Evolutionary conservation across 257 asterid species (phyloP).

Genomic region (Sherardia arvensis): DNA sequence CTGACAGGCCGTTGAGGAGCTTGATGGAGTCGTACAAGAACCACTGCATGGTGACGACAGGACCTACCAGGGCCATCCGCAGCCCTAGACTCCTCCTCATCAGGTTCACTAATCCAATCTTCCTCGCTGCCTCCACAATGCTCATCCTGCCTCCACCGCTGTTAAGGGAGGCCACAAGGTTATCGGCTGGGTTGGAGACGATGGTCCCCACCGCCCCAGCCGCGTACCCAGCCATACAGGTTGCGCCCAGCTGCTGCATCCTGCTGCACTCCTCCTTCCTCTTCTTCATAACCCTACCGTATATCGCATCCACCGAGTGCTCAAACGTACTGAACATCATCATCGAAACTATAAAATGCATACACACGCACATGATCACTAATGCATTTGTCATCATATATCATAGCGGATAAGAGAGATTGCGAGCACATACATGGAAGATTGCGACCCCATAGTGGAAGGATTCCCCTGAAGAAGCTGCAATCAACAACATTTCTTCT

Average conservation of each 20-base stretch:
- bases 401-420: too few relatives aligned
- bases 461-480: conserved; percentile 63
- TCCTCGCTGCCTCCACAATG: conserved; percentile 45
- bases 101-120: conserved; percentile 45
- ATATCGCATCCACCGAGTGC: conserved; percentile 55
- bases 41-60: conserved; percentile 66
- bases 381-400: too few relatives aligned
- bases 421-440: conserved; percentile 68
- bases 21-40: conserved; percentile 66
- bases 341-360: conserved; percentile 75
- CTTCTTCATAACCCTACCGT: conserved; percentile 31
- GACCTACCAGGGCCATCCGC: conserved; percentile 57
- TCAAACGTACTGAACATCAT: conserved; percentile 72
- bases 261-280: conserved; percentile 60
- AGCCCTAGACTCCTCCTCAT: conserved; percentile 66
- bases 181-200: conserved; percentile 69
- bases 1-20: conserved; percentile 57
- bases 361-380: too few relatives aligned
- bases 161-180: conserved; percentile 55
- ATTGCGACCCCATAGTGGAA: conserved; percentile 81
- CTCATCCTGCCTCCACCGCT: conserved; percentile 41
- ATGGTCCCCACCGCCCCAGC: conserved; percentile 63
- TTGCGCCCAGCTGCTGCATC: conserved; percentile 49
- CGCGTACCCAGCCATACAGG: conserved; percentile 63
- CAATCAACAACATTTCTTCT: too few relatives aligned